phyloP scores from a whole-genome alignment of 306 rosid species.

The Fragaria vesca region DNA sequence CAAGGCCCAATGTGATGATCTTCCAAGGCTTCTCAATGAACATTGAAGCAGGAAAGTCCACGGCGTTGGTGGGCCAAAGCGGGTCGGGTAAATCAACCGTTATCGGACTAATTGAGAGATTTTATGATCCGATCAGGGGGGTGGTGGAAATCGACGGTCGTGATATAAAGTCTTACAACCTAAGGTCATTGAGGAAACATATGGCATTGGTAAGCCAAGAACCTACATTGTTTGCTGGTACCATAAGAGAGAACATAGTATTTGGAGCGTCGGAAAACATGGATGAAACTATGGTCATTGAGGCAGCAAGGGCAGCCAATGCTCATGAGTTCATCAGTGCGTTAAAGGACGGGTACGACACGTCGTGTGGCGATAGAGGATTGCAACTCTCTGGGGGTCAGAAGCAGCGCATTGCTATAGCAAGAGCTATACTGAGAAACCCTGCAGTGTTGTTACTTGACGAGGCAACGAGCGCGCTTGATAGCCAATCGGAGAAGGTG shows the following conservation, averaged over 20 bases:
- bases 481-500: conserved; percentile 40
- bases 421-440: conserved; percentile 48
- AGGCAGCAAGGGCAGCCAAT: conserved; percentile 49
- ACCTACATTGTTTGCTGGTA: conserved; percentile 28
- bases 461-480: conserved; percentile 65
- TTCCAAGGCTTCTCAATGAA: conserved; percentile 35
- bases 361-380: conserved; percentile 46
- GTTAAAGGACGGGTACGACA: conserved; percentile 44
- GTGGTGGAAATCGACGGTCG: conserved; percentile 30
- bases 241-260: conserved; percentile 49
- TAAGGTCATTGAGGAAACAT: conserved; percentile 41
- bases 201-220: conserved; percentile 48
- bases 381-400: conserved; percentile 57
- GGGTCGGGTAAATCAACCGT: conserved; percentile 52
- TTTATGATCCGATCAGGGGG: conserved; percentile 51
- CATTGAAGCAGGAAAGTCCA: conserved; percentile 43
- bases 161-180: conserved; percentile 36
- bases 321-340: conserved; percentile 47
- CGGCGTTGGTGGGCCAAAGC: conserved; percentile 55
- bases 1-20: conserved; percentile 40
- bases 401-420: conserved; percentile 60
- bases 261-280: conserved; percentile 27
- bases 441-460: conserved; percentile 43
- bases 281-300: conserved; percentile 40
- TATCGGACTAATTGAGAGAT: conserved; percentile 49